Evolutionary conservation across 768 basidiomycete species (phyloP).

Genomic region (Xerocomus brunneocitrinus): DNA sequence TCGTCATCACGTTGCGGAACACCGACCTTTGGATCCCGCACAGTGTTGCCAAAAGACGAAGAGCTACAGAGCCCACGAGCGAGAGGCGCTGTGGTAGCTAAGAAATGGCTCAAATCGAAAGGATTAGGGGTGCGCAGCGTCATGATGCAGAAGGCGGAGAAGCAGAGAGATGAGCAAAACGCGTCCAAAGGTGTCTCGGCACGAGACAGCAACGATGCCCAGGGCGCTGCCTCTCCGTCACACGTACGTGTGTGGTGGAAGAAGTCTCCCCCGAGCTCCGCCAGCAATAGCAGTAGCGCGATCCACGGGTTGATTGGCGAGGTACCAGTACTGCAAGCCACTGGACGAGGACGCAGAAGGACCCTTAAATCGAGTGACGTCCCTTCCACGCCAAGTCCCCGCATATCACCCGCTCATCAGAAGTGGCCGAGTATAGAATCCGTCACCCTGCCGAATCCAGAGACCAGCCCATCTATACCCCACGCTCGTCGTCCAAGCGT

Average conservation of each 20-base stretch:
- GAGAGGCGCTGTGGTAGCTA: slow-evolving; percentile 15
- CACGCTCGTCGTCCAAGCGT: slow-evolving; percentile 24
- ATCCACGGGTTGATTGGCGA: slow-evolving; percentile 12
- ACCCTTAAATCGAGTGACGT: slow-evolving; percentile 7
- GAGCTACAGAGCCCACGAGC: slow-evolving; percentile 16
- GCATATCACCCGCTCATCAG: slow-evolving; percentile 14
- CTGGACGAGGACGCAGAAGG: slow-evolving; percentile 8
- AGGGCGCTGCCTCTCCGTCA: slow-evolving; percentile 9
- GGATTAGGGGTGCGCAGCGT: slow-evolving; percentile 25
- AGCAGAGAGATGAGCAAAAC: slow-evolving; percentile 16
- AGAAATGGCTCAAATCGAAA: slow-evolving; percentile 29
- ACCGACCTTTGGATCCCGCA: slow-evolving; percentile 57
- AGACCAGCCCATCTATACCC: slow-evolving; percentile 3
- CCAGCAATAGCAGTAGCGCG: slow-evolving; percentile 7
- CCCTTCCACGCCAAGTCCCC: slow-evolving; percentile 22
- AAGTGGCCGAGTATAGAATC: slow-evolving; percentile 24
- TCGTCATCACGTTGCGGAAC: slow-evolving; percentile 54
- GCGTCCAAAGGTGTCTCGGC: background rate
- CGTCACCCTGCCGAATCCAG: slow-evolving; percentile 2
- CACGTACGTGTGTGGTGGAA: slow-evolving; percentile 31
- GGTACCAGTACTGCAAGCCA: background rate
- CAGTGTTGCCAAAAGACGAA: slow-evolving; percentile 23
- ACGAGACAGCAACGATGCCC: slow-evolving; percentile 3
- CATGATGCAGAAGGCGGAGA: slow-evolving; percentile 21
- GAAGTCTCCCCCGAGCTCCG: slow-evolving; percentile 15